Base-by-base conservation (phyloP, 805 yeast genomes). In the Wickerhamiella azymoides region DNA sequence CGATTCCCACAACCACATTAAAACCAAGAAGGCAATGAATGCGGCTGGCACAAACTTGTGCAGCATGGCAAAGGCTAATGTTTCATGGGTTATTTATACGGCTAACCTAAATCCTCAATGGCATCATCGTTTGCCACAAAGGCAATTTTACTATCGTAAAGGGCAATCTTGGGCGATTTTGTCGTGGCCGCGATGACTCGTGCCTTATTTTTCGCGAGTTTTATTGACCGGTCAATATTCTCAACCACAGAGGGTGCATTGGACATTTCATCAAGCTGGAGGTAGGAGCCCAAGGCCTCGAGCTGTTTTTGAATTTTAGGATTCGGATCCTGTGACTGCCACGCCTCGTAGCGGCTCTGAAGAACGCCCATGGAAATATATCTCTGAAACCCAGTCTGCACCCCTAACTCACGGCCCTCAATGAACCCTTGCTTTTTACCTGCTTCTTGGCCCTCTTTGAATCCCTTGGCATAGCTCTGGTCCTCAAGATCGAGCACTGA, bases 351-450 rank as follows among this genome's bases (percentile, higher is more conserved):
- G 36, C 79, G 54, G 14, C 81, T 78, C 46, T 69, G 58, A 35
- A 80, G 67, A 47, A 82, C 78, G 0, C 96, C 96, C 1, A 86
- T 58, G 0, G 83, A 57, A 2, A 84, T 52, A 54, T 74, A 57
- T 21, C 64, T 48, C 52, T 62, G 60, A 53, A 59, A 62, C 27
- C 69, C 66, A 16, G 68, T 56, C 45, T 64, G 62, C 46, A 70
- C 69, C 0, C 97, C 97, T 52, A 77, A 79, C 56, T 84, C 85
- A 56, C 79, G 80, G 1, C 96, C 96, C 58, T 86, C 96, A 2
- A 68, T 52, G 43, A 63, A 68, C 40, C 85, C 86, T 37, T 76
- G 72, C 40, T 59, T 61, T 1, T 76, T 64, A 0, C 85, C 81
- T 43, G 73, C 80, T 4, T 64, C 61, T 35, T 71, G 71, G 1